These are phyloP conservation scores for Prunus campanulata DNA, from an alignment of 306 rosid genomes.

Conservation along the genomic window DNA sequence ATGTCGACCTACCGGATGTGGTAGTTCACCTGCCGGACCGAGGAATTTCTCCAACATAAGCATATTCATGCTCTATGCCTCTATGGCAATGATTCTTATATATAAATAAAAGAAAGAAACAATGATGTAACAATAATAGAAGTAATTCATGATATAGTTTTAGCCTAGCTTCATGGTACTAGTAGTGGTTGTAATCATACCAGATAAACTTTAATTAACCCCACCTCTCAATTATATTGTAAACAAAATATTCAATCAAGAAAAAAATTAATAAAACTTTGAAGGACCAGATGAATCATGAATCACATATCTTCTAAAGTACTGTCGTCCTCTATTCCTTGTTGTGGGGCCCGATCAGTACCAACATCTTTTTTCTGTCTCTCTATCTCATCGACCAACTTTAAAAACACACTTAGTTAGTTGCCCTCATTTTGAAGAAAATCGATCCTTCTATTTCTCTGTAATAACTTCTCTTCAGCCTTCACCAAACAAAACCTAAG, in stretches of 20 bases:
- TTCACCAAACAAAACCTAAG: not conserved
- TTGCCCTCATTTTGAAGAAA: constrained; percentile 20
- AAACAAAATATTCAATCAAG: not conserved
- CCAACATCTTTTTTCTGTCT: constrained; percentile 7
- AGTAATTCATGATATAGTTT: constrained; percentile 7
- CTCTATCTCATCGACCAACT: constrained; percentile 13
- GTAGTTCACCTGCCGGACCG: too few species aligned
- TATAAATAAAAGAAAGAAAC: constrained; percentile 1
- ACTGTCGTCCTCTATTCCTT: constrained; percentile 19
- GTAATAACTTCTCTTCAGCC: not conserved
- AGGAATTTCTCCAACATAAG: not conserved
- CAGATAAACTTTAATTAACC: constrained; percentile 27
- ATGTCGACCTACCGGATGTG: too few species aligned
- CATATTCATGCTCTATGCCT: not conserved
- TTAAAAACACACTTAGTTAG: constrained; percentile 11
- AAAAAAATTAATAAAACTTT: constrained; percentile 12
- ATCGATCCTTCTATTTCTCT: not conserved
- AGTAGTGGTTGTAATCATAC: constrained; percentile 54
- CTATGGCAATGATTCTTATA: not conserved
- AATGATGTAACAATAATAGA: constrained; percentile 57
- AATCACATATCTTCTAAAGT: constrained; percentile 23
- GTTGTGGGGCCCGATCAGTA: constrained; percentile 26
- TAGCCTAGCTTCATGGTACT: constrained; percentile 33
- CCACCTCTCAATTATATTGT: constrained; percentile 5
- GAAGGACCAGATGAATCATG: constrained; percentile 24